Base-by-base conservation (phyloP, 106 monocot genomes). In the Dactylorhiza incarnata region DNA sequence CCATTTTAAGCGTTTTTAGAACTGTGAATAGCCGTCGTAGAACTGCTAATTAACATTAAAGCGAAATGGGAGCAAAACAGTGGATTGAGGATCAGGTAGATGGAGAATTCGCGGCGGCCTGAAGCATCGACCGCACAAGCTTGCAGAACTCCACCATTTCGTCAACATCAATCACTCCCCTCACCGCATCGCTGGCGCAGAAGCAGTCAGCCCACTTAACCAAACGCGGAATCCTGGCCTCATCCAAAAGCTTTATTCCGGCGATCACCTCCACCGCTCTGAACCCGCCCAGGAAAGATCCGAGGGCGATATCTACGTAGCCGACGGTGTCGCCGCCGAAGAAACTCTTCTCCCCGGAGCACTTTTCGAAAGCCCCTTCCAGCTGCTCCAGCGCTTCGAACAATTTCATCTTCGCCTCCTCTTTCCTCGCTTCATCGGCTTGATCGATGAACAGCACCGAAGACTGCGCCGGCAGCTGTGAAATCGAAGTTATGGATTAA, bases 251-350 rank as follows among this genome's bases (percentile, higher is more conserved):
- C 48, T 78, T 75, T 2, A 76, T 8, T 0, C 85, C 80, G 1
- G 8, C 5, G 17, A 88, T 45, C 49, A 25, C 68, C 54, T 82
- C 75, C 2, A n/a, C 1, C 3, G 76, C 88, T 17, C 10, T 49
- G 46, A 83, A 12, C 85, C 80, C 81, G 0, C 66, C 82, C 25
- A 88, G 6, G 75, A 19, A 55, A 73, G 68, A 44, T 0, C 88
- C 88, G 1, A 88, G 68, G 2, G 85, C 72, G 61, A 88, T 81
- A 76, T 88, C 85, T 11, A 88, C n/a, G 83, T 73, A 85, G 9
- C 78, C 80, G 5, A 88, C 58, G 73, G 61, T 17, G 72, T 85
- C 88, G 0, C 82, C 85, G 26, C 75, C 78, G 81, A 88, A 85
- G 80, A 84, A 88, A 49, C 16, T 15, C 55, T 73, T 80, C 26